Evolutionary conservation across 2,329 filamentous ascomycete genomes (phyloP), one percentile per base, ranked within the genome.

Genomic region (Neurospora sp.): DNA sequence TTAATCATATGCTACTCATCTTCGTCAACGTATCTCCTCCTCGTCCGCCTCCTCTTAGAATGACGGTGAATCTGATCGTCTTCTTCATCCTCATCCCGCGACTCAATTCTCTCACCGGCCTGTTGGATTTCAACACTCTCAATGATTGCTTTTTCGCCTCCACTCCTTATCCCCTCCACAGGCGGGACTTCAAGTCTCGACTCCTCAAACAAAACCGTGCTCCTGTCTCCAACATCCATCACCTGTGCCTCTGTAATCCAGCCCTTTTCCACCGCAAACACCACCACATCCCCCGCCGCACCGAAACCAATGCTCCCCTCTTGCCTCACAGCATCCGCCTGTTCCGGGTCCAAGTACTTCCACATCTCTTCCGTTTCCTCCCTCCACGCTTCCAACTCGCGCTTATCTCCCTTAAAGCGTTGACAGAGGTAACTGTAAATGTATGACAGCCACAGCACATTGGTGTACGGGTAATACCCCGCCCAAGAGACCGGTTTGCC

Each of bases 381-480:
- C 70, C 79, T 81, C 74, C 89, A 89, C 2, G 73, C 71, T 4
- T 75, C 75, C 12, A 88, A 75, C 23, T 84, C 82, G 70, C 79
- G 80, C 73, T 80, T 82, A 8, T 81, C 79, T 5, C 86, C 86
- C 11, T 74, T 72, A 72, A 86, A 88, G 71, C 83, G 80, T 6
- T 72, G 73, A 2, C 80, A 74, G 69, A 88, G 77, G 76, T 88
- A 88, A 41, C 82, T 79, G 74, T 88, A 88, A 5, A 89, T 79
- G 72, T 89, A 90, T 3, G 86, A 85, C 57, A 90, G 81, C 88
- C 88, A 90, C 19, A 90, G 79, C 1, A 89, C 86, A 72, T 90
- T 90, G 4, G 86, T 89, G 76, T 89, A 90, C 0, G 88, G 87
- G 37, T 82, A 82, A 73, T 86, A 84, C 0, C 79, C 81, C 5